Percentiles rank a stretch among this genome's conserved stretches.
Evolutionary conservation across 2,329 filamentous ascomycete species (phyloP).

Genomic region (Myotisia sp.): DNA sequence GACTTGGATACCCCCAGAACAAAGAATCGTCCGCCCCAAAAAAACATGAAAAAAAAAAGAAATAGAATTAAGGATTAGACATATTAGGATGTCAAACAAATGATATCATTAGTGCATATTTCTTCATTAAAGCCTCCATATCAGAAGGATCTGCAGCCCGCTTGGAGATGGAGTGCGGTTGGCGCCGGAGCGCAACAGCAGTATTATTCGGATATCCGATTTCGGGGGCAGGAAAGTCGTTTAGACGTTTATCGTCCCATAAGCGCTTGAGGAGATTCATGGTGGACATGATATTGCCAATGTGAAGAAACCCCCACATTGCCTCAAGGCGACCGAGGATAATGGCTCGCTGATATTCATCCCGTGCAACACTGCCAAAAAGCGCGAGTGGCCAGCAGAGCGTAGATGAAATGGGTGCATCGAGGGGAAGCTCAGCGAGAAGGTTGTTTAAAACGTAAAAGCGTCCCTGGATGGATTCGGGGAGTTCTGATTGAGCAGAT

Average conservation of each 20-base stretch:
- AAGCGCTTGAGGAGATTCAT: slow-evolving; percentile 6
- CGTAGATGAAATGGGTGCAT: slow-evolving; percentile 9
- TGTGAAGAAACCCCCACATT: slow-evolving; percentile 7
- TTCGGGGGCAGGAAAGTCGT: not conserved
- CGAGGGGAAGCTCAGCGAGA: slow-evolving; percentile 4
- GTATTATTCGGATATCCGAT: not conserved
- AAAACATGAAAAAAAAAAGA: no score
- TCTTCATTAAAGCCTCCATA: slow-evolving; percentile 10
- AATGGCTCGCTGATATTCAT: slow-evolving; percentile 2
- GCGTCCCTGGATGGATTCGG: slow-evolving; percentile 1
- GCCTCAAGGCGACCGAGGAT: slow-evolving; percentile 6
- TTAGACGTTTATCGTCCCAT: slow-evolving; percentile 5
- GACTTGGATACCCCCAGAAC: no score
- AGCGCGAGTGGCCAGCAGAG: slow-evolving; percentile 8
- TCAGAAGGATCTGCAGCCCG: slow-evolving; percentile 2
- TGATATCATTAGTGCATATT: slow-evolving; percentile 7
- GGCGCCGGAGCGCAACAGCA: not conserved
- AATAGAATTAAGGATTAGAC: no score
- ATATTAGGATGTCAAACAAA: no score
- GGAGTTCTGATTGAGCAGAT: slow-evolving; percentile 5
- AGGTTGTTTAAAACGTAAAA: slow-evolving; percentile 3
- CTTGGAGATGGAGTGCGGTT: not conserved
- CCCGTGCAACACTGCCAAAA: slow-evolving; percentile 7
- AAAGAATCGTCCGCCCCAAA: no score
- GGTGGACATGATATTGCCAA: slow-evolving; percentile 7